Evolutionary conservation across 495 filamentous ascomycete species (phyloP).

Genomic region (Podospora australis): DNA sequence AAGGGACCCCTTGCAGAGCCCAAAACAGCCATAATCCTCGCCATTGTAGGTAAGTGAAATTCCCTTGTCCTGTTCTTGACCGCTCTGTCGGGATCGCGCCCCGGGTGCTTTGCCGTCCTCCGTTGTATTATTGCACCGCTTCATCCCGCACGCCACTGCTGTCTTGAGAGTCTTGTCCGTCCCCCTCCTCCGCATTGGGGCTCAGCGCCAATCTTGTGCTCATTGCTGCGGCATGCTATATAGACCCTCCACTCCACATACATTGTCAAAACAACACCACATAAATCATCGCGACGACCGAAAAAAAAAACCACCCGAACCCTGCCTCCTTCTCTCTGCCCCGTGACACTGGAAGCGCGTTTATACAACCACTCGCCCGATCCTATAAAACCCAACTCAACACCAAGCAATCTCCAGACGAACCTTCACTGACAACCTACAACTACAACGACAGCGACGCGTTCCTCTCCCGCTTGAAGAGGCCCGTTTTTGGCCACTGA

Average conservation of each 20-base stretch:
- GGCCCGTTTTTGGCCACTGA: not conserved
- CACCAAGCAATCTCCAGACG: no score
- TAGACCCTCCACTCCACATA: not conserved
- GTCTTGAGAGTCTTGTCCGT: not conserved
- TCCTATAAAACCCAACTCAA: no score
- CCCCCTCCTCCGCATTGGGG: not conserved
- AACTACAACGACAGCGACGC: not conserved
- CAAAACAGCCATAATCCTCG: not conserved
- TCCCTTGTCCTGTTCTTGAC: constrained; percentile 2
- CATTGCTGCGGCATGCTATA: constrained; percentile 3
- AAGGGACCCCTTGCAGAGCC: no score
- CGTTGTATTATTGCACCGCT: not conserved
- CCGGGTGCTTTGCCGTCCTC: constrained; percentile 1
- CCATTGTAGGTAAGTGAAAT: not conserved
- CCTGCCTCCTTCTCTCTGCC: not conserved
- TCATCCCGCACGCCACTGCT: constrained; percentile 4
- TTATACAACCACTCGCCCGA: no score
- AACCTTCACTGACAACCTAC: not conserved
- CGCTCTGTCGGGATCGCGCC: constrained; percentile 1
- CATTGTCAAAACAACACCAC: not conserved
- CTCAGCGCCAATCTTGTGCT: constrained; percentile 1
- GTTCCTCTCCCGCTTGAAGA: not conserved
- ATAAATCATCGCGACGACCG: not conserved
- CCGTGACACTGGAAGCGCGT: no score
- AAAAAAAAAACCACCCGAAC: not conserved